Evolutionary conservation across 2,329 filamentous ascomycete genomes (phyloP), one percentile per base, ranked within the genome.

Genomic region (Colletotrichum higginsianum): DNA sequence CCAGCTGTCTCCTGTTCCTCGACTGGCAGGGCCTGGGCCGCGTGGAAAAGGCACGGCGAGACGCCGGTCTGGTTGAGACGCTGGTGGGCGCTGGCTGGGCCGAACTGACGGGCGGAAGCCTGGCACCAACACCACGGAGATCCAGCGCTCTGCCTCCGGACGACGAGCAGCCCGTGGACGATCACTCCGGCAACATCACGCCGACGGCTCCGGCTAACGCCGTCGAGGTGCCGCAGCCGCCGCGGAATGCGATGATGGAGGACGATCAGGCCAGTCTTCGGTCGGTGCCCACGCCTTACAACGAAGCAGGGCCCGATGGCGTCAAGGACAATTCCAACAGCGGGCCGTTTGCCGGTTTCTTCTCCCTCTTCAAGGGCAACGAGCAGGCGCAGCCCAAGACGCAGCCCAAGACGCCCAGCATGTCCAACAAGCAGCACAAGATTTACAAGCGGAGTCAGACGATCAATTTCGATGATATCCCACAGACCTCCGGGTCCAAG

Each of bases 1-100:
- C 96, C 5, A 98, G 96, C 74, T 99, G 96, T 80, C 85, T 99
- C n/a, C 84, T 99, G 7, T 99, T 99, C 78, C 85, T 99, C 1
- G 96, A 99, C 79, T 99, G 96, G 96, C 93, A 95, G 82, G 96
- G 96, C 0, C 85, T 99, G 4, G 96, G 93, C 6, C 92, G 94
- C 49, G 96, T 99, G 1, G 95, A 98, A 75, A 99, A 99, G 82
- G 96, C 96, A 13, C 90, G 96, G 26, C 87, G 96, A 79, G 96
- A 97, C 79, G 97, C 95, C 72, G 96, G 96, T 0, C 85, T 98
- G 38, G 94, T 99, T 47, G 95, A 97, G 64, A 98, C 95, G 0
- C 91, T 98, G 74, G 94, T 96, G 40, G 94, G 94, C 66, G 98
- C 96, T 87, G 96, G 96, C 2, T 98, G 95, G 93, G 94, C 94